Evolutionary conservation across 1,284 basidiomycete genomes (phyloP).

Genomic region (Rhodotorula sp.): DNA sequence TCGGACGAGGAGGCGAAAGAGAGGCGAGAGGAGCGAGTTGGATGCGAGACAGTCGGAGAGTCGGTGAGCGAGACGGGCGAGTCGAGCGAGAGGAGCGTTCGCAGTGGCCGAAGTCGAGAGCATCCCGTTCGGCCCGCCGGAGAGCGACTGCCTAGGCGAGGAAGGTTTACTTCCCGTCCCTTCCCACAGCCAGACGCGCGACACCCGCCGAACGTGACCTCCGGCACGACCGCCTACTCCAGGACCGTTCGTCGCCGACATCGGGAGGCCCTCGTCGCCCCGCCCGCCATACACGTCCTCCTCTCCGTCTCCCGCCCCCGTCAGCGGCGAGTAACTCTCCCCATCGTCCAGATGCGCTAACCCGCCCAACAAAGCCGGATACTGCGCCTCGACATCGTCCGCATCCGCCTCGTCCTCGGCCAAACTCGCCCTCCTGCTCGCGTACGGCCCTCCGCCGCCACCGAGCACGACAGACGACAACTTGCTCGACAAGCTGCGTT

Average conservation of each 20-base stretch:
- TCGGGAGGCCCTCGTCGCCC: neutral
- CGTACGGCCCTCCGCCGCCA: neutral
- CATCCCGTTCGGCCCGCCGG: neutral
- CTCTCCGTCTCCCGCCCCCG: neutral
- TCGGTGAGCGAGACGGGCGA: neutral
- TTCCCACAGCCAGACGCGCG: slow-evolving; percentile 33
- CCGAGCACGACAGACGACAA: neutral
- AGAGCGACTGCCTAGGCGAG: slow-evolving; percentile 2
- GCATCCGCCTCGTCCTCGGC: slow-evolving; percentile 15
- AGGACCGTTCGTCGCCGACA: neutral
- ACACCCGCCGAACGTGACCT: slow-evolving; percentile 26
- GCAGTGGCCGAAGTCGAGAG: neutral
- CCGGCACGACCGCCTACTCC: neutral
- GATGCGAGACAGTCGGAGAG: neutral
- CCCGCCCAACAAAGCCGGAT: slow-evolving; percentile 18
- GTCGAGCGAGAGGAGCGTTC: neutral
- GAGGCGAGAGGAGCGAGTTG: slow-evolving; percentile 7
- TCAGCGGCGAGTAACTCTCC: neutral
- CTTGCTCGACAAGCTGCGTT: slow-evolving; percentile 2
- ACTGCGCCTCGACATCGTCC: slow-evolving; percentile 18
- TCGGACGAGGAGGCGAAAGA: neutral
- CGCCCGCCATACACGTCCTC: neutral
- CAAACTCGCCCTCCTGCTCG: neutral
- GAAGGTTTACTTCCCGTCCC: neutral
- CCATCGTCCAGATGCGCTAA: neutral